Conservation (phyloP, 257 asterid species). For the Penstemon barbatus region DNA sequence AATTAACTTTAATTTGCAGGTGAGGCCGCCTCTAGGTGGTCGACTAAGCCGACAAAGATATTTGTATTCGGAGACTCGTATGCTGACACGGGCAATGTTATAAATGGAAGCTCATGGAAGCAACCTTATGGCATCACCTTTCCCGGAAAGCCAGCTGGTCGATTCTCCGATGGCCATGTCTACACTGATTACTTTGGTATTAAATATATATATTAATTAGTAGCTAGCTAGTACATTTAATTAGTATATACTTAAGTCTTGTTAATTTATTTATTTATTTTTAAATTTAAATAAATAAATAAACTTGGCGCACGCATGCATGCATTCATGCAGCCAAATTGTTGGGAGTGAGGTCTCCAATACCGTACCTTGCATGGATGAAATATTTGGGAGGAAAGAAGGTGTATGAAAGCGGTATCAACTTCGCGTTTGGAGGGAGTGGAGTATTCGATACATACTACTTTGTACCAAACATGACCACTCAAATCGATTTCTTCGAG, state of each 20-base stretch:
- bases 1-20: slow-evolving; percentile 27
- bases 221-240: background rate
- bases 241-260: too few relatives aligned
- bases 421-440: slow-evolving; percentile 93
- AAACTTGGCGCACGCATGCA: background rate
- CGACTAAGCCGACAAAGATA: slow-evolving; percentile 45
- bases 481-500: slow-evolving; percentile 67
- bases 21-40: too few relatives aligned
- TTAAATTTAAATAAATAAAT: background rate
- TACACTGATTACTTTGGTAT: slow-evolving; percentile 86
- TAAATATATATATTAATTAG: background rate
- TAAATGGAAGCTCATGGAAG: slow-evolving; percentile 71
- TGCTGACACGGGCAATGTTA: slow-evolving; percentile 79
- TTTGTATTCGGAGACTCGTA: slow-evolving; percentile 96
- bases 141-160: slow-evolving; percentile 95
- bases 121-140: slow-evolving; percentile 80
- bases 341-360: slow-evolving; percentile 69
- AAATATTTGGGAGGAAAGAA: slow-evolving; percentile 42
- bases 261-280: background rate
- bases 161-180: slow-evolving; percentile 89
- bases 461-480: slow-evolving; percentile 62
- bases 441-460: slow-evolving; percentile 74
- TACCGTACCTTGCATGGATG: slow-evolving; percentile 58
- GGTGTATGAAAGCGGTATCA: slow-evolving; percentile 51
- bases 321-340: slow-evolving; percentile 53